A percentile compares a stretch with the other conserved stretches of the same genome.
Conservation (phyloP, 371 early-diverging fungal species). For the Mortierella sp. region DNA sequence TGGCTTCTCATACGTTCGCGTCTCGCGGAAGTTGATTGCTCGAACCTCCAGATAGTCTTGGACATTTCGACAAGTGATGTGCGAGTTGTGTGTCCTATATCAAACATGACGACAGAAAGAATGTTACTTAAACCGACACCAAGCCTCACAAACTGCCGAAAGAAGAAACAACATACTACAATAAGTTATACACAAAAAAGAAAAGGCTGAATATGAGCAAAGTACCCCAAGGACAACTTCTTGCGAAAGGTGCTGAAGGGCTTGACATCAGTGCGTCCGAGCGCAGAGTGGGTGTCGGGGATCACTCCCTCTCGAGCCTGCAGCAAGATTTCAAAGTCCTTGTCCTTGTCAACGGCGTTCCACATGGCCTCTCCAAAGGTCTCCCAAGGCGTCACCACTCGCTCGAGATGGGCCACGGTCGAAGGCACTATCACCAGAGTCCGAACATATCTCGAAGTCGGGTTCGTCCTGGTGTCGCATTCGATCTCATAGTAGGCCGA, state of each 20-base stretch:
- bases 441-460: conserved; percentile 18
- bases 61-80: conserved; percentile 43
- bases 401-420: conserved; percentile 32
- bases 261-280: conserved; percentile 50
- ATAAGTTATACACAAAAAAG: no score
- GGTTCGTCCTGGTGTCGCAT: conserved; percentile 44
- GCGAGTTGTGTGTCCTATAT: conserved; percentile 38
- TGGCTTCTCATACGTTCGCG: conserved; percentile 20
- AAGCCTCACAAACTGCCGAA: no score
- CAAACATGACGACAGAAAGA: no score
- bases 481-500: conserved; percentile 30
- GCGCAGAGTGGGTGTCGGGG: conserved; percentile 29
- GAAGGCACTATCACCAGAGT: conserved; percentile 39
- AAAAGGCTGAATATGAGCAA: neutral
- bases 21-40: conserved; percentile 27
- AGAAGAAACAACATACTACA: neutral
- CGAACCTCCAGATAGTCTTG: conserved; percentile 21
- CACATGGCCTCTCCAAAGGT: conserved; percentile 43
- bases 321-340: conserved; percentile 38
- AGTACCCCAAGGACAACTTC: conserved; percentile 46
- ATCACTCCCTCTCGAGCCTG: conserved; percentile 40
- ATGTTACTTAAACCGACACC: no score
- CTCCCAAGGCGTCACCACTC: conserved; percentile 52
- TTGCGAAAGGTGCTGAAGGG: conserved; percentile 45
- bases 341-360: conserved; percentile 34